phyloP scores from a whole-genome alignment of 2,329 filamentous ascomycete species.

The Biscogniauxia marginata region DNA sequence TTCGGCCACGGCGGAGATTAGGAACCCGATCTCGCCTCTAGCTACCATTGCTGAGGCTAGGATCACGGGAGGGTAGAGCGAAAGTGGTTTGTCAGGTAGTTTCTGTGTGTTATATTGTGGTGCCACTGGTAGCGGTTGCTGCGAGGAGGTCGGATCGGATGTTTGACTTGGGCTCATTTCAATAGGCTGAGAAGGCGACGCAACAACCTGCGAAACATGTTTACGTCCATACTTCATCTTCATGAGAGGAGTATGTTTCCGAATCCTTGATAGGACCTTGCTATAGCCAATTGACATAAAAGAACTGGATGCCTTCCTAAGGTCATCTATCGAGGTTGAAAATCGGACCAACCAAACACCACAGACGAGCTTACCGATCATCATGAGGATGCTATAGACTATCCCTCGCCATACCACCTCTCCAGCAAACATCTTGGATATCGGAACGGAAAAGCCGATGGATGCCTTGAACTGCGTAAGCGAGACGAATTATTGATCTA shows the following conservation, averaged over 20 bases:
- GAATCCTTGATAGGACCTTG: constrained; percentile 15
- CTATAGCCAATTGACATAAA: constrained; percentile 7
- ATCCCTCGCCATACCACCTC: constrained; percentile 69
- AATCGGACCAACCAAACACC: constrained; percentile 56
- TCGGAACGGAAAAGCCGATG: constrained; percentile 77
- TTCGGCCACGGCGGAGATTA: constrained; percentile 70
- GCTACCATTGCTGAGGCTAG: constrained; percentile 69
- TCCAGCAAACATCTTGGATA: constrained; percentile 65
- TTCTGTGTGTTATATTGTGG: constrained; percentile 5
- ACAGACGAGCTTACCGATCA: constrained; percentile 58
- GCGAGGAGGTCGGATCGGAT: not conserved
- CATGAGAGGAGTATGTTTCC: not conserved
- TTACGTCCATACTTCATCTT: not conserved
- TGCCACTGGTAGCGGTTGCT: not conserved
- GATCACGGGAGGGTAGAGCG: constrained; percentile 65
- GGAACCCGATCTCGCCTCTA: constrained; percentile 76
- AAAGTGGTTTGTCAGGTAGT: constrained; percentile 52
- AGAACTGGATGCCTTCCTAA: constrained; percentile 4
- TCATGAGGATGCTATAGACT: constrained; percentile 71
- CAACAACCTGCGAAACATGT: not conserved
- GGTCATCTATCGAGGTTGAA: constrained; percentile 13
- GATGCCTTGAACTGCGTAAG: constrained; percentile 41
- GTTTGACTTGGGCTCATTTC: not conserved
- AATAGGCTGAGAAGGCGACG: not conserved
- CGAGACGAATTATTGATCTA: not conserved